Percentiles rank a stretch among this genome's conserved stretches.
Conservation (phyloP, 768 basidiomycete species). For the Rubroboletus satanas region DNA sequence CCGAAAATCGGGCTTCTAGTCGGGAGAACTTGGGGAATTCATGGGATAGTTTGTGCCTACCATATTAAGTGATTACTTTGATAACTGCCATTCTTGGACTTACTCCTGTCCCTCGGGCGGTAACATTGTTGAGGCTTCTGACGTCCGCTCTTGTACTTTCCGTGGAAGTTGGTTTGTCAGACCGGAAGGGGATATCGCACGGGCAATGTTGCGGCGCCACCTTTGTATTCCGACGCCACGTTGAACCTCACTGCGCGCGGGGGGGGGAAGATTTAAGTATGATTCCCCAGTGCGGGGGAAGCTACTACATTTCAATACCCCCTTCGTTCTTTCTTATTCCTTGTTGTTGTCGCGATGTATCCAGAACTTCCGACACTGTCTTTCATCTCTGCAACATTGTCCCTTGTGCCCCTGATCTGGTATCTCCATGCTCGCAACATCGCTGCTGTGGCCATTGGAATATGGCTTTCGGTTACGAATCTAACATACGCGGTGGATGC, state of each 20-base stretch:
- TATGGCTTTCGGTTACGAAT: conserved; percentile 50
- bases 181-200: conserved; percentile 1
- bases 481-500: conserved; percentile 54
- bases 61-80: conserved; percentile 30
- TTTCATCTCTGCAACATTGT: conserved; percentile 41
- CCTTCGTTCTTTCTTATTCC: conserved; percentile 8
- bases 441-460: conserved; percentile 43
- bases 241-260: neutral
- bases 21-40: neutral
- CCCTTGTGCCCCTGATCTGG: conserved; percentile 40
- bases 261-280: conserved; percentile 14
- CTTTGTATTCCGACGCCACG: conserved; percentile 18
- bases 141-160: conserved; percentile 25
- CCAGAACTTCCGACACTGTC: conserved; percentile 39
- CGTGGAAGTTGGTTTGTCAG: conserved; percentile 21
- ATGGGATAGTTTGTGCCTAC: conserved; percentile 17
- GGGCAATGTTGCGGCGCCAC: neutral
- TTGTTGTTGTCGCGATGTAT: conserved; percentile 19
- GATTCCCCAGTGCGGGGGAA: neutral
- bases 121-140: conserved; percentile 1
- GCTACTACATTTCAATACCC: conserved; percentile 12
- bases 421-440: conserved; percentile 42
- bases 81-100: conserved; percentile 21
- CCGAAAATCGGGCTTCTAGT: neutral
- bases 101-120: conserved; percentile 12